These are phyloP conservation scores for Pseudopithomyces chartarum DNA, from an alignment of 2,329 filamentous ascomycete species.

Conservation along the genomic window DNA sequence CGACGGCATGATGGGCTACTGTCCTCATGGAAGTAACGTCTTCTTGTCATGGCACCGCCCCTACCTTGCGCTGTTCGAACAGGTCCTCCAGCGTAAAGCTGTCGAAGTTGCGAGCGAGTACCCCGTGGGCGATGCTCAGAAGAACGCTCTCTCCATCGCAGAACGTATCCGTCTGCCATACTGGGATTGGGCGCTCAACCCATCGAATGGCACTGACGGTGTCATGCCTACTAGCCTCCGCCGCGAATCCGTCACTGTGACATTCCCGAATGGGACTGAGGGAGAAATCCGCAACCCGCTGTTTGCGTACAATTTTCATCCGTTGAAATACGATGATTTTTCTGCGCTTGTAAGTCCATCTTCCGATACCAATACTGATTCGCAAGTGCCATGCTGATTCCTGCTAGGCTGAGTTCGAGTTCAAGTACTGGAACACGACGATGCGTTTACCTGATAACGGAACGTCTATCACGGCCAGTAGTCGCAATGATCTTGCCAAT, in stretches of 20 bases:
- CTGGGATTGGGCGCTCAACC: slow-evolving; percentile 41
- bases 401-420: slow-evolving; percentile 31
- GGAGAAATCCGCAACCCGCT: slow-evolving; percentile 33
- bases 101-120: slow-evolving; percentile 36
- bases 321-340: slow-evolving; percentile 33
- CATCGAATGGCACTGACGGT: slow-evolving; percentile 26
- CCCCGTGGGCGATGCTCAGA: slow-evolving; percentile 25
- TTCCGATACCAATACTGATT: neutral
- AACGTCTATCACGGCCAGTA: slow-evolving; percentile 29
- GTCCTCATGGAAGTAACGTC: slow-evolving; percentile 36
- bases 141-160: slow-evolving; percentile 28
- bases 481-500: slow-evolving; percentile 34
- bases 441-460: slow-evolving; percentile 32
- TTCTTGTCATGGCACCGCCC: slow-evolving; percentile 41
- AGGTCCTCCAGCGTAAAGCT: slow-evolving; percentile 36
- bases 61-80: slow-evolving; percentile 40
- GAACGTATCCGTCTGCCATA: slow-evolving; percentile 38
- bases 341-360: slow-evolving; percentile 25
- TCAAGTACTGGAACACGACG: slow-evolving; percentile 40
- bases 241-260: slow-evolving; percentile 22
- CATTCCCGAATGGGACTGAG: slow-evolving; percentile 32
- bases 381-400: slow-evolving; percentile 3
- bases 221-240: slow-evolving; percentile 32
- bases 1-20: slow-evolving; percentile 33
- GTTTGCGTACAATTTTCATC: slow-evolving; percentile 37